phyloP scores from a whole-genome alignment of 108 stramenopile species.

The Nitzschia sp. region DNA sequence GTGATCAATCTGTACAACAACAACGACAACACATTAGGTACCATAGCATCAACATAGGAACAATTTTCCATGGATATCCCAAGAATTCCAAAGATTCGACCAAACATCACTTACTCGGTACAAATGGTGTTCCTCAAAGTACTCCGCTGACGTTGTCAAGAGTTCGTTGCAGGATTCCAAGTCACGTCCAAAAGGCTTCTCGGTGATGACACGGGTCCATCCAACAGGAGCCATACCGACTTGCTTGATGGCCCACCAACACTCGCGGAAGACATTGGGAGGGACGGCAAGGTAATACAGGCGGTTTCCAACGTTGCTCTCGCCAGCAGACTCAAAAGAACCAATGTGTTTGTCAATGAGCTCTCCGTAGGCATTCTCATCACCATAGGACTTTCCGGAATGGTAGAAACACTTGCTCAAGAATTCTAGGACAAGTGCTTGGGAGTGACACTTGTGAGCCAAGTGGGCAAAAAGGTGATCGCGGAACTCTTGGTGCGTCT shows the following conservation, averaged over 20 bases:
- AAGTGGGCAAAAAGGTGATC: slow-evolving; percentile 73
- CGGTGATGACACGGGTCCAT: slow-evolving; percentile 88
- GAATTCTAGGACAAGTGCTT: slow-evolving; percentile 67
- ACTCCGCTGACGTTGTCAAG: slow-evolving; percentile 23
- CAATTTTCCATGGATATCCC: too few species aligned
- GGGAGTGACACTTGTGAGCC: slow-evolving; percentile 26
- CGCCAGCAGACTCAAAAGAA: slow-evolving; percentile 19
- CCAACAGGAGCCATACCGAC: slow-evolving; percentile 49
- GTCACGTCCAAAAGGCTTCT: slow-evolving; percentile 98
- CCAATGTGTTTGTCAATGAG: slow-evolving; percentile 44
- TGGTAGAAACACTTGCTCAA: slow-evolving; percentile 79
- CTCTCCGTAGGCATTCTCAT: slow-evolving; percentile 59
- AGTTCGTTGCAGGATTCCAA: slow-evolving; percentile 72
- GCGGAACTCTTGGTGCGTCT: slow-evolving; percentile 76
- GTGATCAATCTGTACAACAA: slow-evolving; percentile 70
- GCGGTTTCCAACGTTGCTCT: slow-evolving; percentile 39
- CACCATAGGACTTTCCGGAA: slow-evolving; percentile 82
- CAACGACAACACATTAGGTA: too few species aligned
- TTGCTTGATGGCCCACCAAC: slow-evolving; percentile 71
- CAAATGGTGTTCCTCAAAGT: slow-evolving; percentile 69
- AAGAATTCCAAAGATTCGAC: neutral
- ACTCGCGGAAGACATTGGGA: slow-evolving; percentile 89
- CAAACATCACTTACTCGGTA: slow-evolving; percentile 51
- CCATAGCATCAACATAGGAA: too few species aligned
- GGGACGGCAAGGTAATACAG: slow-evolving; percentile 97